Evolutionary conservation across 352 stramenopile genomes (phyloP), one percentile per base, ranked within the genome.

Genomic region (Pythium insidiosum): DNA sequence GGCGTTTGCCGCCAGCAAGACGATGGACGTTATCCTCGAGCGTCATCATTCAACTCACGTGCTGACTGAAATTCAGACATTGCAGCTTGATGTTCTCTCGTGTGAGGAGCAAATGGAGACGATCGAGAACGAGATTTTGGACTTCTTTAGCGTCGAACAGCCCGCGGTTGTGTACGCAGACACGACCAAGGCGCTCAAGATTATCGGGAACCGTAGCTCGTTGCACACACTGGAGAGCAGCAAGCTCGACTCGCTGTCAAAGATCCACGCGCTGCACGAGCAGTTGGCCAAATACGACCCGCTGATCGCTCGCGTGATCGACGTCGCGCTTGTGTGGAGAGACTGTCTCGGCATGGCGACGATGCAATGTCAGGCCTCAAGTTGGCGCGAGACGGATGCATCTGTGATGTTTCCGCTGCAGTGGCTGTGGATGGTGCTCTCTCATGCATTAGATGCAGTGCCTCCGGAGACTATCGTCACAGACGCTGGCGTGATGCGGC

Each of bases 81-180:
- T 85, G 0, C 47, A 65, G 16, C 25, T 71, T 5, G 72, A 85
- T n/a, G 63, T 61, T 26, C 33, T 81, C 3, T 38, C 64, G 12
- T 79, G 58, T 22, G 58, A 82, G 5, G 65, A 84, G 28, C 74
- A 88, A 39, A 68, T 78, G 5, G 57, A 67, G 13, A 61, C 57
- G 0, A 59, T 88, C 4, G 74, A 88, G 41, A 66, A 73, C 38
- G 69, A 88, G 15, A 43, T 88, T 4, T 47, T 88, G 4, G 69
- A 78, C 6, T 82, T 85, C 25, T 73, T 88, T 18, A 63, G 56
- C 25, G 49, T 55, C 0, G 63, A 84, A 22, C 42, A 68, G 2
- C 49, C 67, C 0, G 52, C 58, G 4, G 13, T 52, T 0, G 58
- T 85, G 6, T 85, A 77, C 31, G 30, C 37, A 0, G 74, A 88